Conservation (phyloP, 2,329 filamentous ascomycete genomes). For the Knoxdaviesia capensis region DNA sequence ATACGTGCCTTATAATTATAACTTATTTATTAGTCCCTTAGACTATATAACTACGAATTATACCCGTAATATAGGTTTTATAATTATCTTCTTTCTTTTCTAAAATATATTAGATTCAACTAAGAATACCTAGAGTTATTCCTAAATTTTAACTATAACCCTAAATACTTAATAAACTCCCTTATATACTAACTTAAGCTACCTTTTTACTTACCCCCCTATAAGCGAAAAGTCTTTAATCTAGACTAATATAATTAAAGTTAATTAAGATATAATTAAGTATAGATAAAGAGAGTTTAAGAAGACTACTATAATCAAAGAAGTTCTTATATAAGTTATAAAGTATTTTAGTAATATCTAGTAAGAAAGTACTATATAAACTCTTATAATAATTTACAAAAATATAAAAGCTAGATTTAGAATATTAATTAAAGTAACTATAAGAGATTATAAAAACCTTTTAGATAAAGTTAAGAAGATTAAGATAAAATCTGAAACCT, state of each 20-base stretch:
- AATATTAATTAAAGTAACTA: background rate
- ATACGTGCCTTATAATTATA: no score
- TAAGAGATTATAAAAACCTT: background rate
- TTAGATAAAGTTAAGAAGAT: background rate
- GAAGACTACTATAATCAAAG: background rate
- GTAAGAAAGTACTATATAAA: no score
- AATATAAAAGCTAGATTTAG: background rate
- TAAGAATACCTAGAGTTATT: no score
- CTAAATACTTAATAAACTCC: no score
- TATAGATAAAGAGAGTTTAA: conserved; percentile 1
- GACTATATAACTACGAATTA: background rate
- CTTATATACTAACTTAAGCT: no score
- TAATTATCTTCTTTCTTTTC: background rate
- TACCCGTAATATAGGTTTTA: background rate
- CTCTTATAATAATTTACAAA: background rate
- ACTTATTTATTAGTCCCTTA: no score
- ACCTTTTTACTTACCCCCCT: no score
- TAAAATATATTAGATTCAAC: background rate
- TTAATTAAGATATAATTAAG: background rate
- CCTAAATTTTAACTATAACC: no score
- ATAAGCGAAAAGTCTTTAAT: no score
- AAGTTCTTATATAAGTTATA: background rate
- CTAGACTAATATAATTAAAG: background rate
- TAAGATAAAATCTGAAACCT: background rate
- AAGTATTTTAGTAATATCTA: no score